These are phyloP conservation scores for Colletotrichum viniferum DNA, from an alignment of 2,329 filamentous ascomycete genomes.

Conservation along the genomic window DNA sequence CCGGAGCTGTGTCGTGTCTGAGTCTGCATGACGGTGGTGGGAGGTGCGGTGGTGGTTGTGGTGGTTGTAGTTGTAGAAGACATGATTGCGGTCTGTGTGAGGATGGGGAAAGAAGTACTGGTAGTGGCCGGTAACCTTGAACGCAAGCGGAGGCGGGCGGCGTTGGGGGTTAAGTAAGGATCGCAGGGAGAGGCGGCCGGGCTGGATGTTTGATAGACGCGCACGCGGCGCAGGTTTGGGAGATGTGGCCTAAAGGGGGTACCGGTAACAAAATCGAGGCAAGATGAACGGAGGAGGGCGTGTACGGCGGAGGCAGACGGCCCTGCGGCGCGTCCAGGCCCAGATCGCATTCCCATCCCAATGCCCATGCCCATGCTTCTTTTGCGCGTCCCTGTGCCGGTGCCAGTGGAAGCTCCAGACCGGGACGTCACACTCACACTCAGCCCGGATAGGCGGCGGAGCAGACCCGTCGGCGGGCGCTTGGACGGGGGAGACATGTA, in stretches of 20 bases:
- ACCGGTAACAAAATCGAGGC: constrained; percentile 11
- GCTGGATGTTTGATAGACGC: constrained; percentile 17
- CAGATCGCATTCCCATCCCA: background rate
- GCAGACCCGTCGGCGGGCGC: constrained; percentile 31
- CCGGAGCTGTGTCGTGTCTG: constrained; percentile 49
- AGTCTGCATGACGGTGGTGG: constrained; percentile 37
- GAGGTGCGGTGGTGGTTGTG: constrained; percentile 28
- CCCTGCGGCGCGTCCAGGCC: background rate
- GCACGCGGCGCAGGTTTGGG: constrained; percentile 21
- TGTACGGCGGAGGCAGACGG: constrained; percentile 27
- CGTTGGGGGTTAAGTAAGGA: constrained; percentile 19
- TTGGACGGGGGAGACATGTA: constrained; percentile 33
- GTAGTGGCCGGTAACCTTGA: background rate
- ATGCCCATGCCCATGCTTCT: background rate
- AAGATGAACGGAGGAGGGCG: constrained; percentile 24
- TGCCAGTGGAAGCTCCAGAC: constrained; percentile 6
- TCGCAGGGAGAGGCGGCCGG: constrained; percentile 9
- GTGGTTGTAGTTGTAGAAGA: constrained; percentile 36
- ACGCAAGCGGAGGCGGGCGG: constrained; percentile 3
- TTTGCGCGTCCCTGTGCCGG: background rate
- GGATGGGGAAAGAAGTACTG: background rate
- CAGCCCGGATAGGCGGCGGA: constrained; percentile 19
- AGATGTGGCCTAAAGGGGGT: constrained; percentile 33
- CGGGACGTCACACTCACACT: constrained; percentile 20
- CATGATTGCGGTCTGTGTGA: constrained; percentile 30